A percentile compares a stretch with the other conserved stretches of the same genome.
Evolutionary conservation across 148 eudicot genomes (phyloP).

Genomic region (Cornus controversa): DNA sequence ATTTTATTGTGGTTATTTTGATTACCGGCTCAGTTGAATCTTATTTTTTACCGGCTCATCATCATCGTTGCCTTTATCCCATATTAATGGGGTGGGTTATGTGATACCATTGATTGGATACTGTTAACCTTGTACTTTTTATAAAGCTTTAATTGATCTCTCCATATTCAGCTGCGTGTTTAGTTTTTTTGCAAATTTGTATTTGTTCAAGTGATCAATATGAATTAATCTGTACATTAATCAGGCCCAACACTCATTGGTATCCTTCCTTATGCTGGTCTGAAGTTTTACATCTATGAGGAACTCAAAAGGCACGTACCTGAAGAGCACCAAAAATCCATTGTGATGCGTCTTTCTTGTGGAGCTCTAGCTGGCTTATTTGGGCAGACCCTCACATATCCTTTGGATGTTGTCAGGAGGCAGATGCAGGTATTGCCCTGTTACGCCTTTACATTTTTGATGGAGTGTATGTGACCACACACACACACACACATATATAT

Average conservation of each 20-base stretch:
- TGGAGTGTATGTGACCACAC: background rate
- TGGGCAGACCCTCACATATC: slow-evolving; percentile 94
- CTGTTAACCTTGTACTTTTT: background rate
- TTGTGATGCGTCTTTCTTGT: slow-evolving; percentile 81
- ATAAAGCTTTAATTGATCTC: background rate
- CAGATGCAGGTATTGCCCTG: slow-evolving; percentile 82
- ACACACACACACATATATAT: too few species aligned
- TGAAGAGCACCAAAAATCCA: slow-evolving; percentile 87
- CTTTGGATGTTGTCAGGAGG: slow-evolving; percentile 94
- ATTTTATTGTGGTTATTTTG: background rate
- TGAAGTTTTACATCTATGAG: slow-evolving; percentile 94
- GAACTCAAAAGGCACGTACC: slow-evolving; percentile 91
- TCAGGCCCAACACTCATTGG: slow-evolving; percentile 96
- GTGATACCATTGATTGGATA: background rate
- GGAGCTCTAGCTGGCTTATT: slow-evolving; percentile 98
- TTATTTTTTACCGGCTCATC: background rate
- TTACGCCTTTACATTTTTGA: background rate
- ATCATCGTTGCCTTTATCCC: background rate
- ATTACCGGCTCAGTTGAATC: background rate
- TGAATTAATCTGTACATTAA: slow-evolving; percentile 10
- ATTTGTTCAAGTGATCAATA: background rate
- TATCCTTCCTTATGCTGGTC: slow-evolving; percentile 96
- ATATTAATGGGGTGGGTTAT: background rate
- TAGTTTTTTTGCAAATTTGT: background rate
- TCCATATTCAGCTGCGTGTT: background rate